Percentiles rank a stretch among this genome's conserved stretches.
phyloP scores from a whole-genome alignment of 768 basidiomycete genomes.

The Suillus placidus region DNA sequence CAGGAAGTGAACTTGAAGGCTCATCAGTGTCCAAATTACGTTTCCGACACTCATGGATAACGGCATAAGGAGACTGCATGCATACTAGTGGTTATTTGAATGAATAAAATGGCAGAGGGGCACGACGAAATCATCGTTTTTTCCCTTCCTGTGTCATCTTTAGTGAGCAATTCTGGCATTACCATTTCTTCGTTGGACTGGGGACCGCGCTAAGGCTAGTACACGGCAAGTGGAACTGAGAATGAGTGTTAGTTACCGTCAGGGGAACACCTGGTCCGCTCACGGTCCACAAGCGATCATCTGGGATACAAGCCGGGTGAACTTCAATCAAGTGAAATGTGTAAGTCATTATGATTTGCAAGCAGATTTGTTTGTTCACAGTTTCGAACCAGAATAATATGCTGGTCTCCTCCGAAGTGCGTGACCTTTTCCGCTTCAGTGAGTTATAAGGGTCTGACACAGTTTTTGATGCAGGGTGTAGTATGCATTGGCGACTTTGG shows the following conservation, averaged over 20 bases:
- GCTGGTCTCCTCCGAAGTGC: slow-evolving; percentile 52
- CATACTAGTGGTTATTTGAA: not conserved
- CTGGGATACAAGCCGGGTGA: slow-evolving; percentile 35
- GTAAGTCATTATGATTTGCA: slow-evolving; percentile 39
- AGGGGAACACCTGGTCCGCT: slow-evolving; percentile 30
- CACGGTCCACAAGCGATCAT: slow-evolving; percentile 91
- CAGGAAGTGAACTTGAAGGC: not conserved
- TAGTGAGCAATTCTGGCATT: slow-evolving; percentile 62
- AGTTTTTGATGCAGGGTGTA: slow-evolving; percentile 42
- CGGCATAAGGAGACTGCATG: not conserved
- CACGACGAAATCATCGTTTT: slow-evolving; percentile 21
- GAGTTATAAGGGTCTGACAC: slow-evolving; percentile 6
- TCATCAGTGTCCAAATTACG: not conserved
- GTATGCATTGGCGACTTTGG: slow-evolving; percentile 67
- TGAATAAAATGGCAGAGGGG: not conserved
- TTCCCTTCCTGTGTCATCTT: slow-evolving; percentile 40
- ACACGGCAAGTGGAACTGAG: slow-evolving; percentile 76
- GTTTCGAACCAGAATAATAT: slow-evolving; percentile 51
- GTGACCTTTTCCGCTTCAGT: slow-evolving; percentile 5
- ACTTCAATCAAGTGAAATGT: slow-evolving; percentile 53
- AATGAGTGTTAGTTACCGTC: slow-evolving; percentile 1
- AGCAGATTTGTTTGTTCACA: slow-evolving; percentile 9
- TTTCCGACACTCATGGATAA: not conserved
- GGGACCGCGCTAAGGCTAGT: slow-evolving; percentile 62
- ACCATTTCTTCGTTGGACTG: slow-evolving; percentile 63